phyloP scores from a whole-genome alignment of 2,329 filamentous ascomycete species.

The Pseudodiploospora longispora region DNA sequence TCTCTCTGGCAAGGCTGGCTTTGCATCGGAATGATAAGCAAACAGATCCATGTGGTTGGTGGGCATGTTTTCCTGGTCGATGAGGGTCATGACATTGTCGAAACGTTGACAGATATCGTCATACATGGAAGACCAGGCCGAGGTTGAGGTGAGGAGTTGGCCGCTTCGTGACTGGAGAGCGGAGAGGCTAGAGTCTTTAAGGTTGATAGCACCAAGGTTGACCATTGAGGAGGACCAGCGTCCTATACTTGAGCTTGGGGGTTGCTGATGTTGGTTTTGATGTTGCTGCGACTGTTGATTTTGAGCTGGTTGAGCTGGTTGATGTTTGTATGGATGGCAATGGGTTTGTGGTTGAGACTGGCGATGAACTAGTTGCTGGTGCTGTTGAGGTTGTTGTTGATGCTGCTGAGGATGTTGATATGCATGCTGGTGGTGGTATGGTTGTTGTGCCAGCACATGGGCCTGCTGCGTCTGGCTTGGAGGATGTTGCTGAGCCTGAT shows the following conservation, averaged over 20 bases:
- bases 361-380: background rate
- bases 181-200: conserved; percentile 16
- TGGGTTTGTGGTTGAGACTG: too few species aligned
- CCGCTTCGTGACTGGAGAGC: too few species aligned
- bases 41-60: conserved; percentile 49
- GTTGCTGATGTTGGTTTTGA: background rate
- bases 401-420: conserved; percentile 1
- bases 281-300: background rate
- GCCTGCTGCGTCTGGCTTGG: background rate
- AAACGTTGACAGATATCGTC: conserved; percentile 54
- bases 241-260: conserved; percentile 12
- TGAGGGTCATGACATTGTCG: conserved; percentile 61
- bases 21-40: conserved; percentile 22
- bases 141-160: too few species aligned
- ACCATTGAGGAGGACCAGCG: conserved; percentile 33
- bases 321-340: too few species aligned
- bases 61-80: conserved; percentile 53
- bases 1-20: conserved; percentile 2
- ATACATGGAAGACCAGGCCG: conserved; percentile 14
- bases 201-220: conserved; percentile 33
- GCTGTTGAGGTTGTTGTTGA: background rate
- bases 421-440: conserved; percentile 6
- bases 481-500: too few species aligned
- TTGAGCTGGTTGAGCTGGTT: background rate
- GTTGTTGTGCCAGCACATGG: background rate